Evolutionary conservation across 2,329 filamentous ascomycete species (phyloP), one percentile per base, ranked within the genome.

Genomic region (Hypoxylon sp.): DNA sequence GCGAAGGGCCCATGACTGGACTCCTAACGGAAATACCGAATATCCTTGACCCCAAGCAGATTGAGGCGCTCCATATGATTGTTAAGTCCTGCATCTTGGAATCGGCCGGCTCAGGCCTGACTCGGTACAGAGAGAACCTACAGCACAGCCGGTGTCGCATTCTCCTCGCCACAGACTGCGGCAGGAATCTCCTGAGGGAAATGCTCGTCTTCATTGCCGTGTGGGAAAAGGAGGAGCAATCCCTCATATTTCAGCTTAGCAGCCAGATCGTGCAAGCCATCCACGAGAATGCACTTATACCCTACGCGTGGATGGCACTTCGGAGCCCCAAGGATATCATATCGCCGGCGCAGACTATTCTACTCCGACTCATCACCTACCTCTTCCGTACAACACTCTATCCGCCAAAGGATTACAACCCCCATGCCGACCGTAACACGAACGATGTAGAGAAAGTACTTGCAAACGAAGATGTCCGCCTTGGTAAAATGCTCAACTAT

Each of bases 61-160:
- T 97, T 50, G 94, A 98, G 74, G 93, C 95, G 4, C 78, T 98
- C 49, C 94, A 96, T 52, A 97, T 97, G 93, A 96, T 97, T 58
- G 89, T 98, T 68, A 97, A 97, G 79, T 93, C 91, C 11, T 96
- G 93, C 61, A 96, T 98, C 49, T 86, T 97, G 18, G 91, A 96
- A 68, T 87, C 86, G n/a, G 81, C 85, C 57, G 90, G 90, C 58
- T 88, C 89, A 63, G 86, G 87, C 0, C 77, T 86, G 6, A 89
- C 88, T 40, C 75, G 79, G 8, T 83, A 83, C 10, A 88, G 88
- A 15, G 90, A 92, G 70, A 96, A 94, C 70, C 87, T 97, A 76
- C 92, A 97, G 74, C 91, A 92, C 60, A 91, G 94, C 1, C 83
- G 94, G 18, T 97, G 93, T 69, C 90, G 96, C 70, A 90, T 97